Base-by-base conservation (phyloP, 768 basidiomycete genomes). In the Lactarius quietus region DNA sequence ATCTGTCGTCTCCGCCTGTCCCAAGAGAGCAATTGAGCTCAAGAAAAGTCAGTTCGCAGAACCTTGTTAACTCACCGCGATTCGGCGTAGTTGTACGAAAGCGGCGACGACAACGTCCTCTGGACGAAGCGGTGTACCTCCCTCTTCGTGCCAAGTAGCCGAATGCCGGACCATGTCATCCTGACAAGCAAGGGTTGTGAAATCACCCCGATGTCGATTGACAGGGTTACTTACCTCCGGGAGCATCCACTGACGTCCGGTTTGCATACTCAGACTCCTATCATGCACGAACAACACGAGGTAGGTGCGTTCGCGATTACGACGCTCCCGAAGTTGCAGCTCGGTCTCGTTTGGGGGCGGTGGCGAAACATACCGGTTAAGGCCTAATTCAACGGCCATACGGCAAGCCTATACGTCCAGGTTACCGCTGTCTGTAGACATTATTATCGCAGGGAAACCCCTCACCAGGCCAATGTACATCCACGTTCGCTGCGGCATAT, bases 221-320 rank as follows among this genome's bases (percentile, higher is more conserved):
- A 57, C 10, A 14, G 12, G 39, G 12, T 41, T 64, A 17, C 43
- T 20, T 29, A 82, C 81, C 78, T 93, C 92, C 10, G 89, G 90
- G 23, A 94, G 81, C 92, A 93, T 93, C 90, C 90, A 93, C 65
- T 85, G 86, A 51, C 89, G 81, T 56, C 92, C 92, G 1, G 92
- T 93, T 75, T 93, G 92, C 75, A 89, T 92, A 76, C 87, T 89
- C 54, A 93, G 81, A 71, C 88, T 90, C 61, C 92, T 87, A 75
- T 94, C 92, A 71, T 94, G 92, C 51, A 92, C 87, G 71, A 90
- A 94, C 17, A 94, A 76, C 17, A 94, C 90, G 56, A 94, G 84
- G 74, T 92, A 93, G 1, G 92, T 92, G 65, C 92, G 84, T 76
- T 94, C 92, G 68, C 89, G 82, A 71, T 93, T 93, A 39, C 92